Evolutionary conservation across 257 asterid species (phyloP).

Genomic region (Galeopsis tetrahit): DNA sequence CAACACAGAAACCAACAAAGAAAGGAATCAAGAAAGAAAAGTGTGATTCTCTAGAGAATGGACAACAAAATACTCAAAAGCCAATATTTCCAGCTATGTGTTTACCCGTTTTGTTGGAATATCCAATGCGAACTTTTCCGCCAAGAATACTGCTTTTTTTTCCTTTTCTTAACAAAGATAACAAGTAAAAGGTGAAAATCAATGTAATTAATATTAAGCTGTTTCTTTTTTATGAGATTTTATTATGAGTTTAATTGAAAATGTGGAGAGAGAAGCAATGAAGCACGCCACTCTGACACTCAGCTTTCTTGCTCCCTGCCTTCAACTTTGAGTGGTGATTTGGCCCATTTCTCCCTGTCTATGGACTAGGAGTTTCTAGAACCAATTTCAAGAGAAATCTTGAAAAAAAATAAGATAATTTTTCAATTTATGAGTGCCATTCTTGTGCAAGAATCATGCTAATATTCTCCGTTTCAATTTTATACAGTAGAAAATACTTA

Average conservation of each 20-base stretch:
- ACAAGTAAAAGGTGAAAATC: constrained; percentile 30
- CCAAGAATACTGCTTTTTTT: constrained; percentile 37
- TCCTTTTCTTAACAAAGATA: constrained; percentile 43
- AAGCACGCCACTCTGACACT: constrained; percentile 68
- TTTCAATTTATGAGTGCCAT: too few relatives aligned
- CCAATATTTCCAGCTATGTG: constrained; percentile 47
- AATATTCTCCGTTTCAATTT: too few relatives aligned
- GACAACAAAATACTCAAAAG: constrained; percentile 39
- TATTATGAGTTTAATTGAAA: constrained; percentile 29
- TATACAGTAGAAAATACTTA: too few relatives aligned
- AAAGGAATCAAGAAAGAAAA: constrained; percentile 38
- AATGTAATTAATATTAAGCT: constrained; percentile 1
- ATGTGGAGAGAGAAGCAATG: constrained; percentile 35
- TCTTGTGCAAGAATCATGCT: too few relatives aligned
- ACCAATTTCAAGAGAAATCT: not conserved
- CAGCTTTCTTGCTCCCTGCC: constrained; percentile 45
- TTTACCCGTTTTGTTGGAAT: constrained; percentile 57
- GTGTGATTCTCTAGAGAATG: constrained; percentile 19
- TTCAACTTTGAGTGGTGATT: constrained; percentile 28
- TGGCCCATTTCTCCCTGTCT: constrained; percentile 22
- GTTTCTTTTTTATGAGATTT: not conserved
- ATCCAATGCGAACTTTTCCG: constrained; percentile 37
- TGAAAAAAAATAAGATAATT: too few relatives aligned
- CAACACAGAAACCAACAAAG: constrained; percentile 54
- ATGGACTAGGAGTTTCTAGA: not conserved